Evolutionary conservation across 2,329 filamentous ascomycete species (phyloP).

Genomic region (Xylariales sp.): DNA sequence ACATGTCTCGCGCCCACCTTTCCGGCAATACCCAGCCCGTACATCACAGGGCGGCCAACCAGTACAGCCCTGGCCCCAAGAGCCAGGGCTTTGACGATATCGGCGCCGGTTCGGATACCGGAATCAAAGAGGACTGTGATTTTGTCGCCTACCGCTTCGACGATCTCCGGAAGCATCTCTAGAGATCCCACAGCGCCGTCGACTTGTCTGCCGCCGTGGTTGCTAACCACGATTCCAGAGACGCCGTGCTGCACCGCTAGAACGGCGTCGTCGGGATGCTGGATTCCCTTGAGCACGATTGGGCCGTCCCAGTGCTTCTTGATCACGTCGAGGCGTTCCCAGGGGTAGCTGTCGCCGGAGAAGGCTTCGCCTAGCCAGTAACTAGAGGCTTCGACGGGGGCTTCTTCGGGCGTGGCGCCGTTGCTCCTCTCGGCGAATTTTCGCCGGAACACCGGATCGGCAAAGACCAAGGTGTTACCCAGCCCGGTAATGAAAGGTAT

Average conservation of each 20-base stretch:
- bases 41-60: constrained; percentile 70
- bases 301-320: constrained; percentile 47
- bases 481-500: constrained; percentile 68
- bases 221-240: constrained; percentile 63
- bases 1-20: constrained; percentile 47
- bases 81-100: constrained; percentile 67
- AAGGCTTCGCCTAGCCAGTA: constrained; percentile 47
- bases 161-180: constrained; percentile 69
- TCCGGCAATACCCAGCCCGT: constrained; percentile 47
- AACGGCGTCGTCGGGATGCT: constrained; percentile 48
- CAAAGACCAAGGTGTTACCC: constrained; percentile 72
- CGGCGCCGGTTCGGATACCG: constrained; percentile 69
- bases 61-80: constrained; percentile 67
- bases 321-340: constrained; percentile 45
- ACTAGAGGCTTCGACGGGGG: constrained; percentile 52
- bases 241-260: constrained; percentile 39
- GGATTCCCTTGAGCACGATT: constrained; percentile 52
- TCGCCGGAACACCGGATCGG: constrained; percentile 72
- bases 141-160: constrained; percentile 68
- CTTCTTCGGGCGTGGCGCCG: constrained; percentile 60
- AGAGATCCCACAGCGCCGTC: constrained; percentile 66
- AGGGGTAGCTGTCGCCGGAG: constrained; percentile 44
- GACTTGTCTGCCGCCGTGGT: constrained; percentile 68
- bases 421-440: constrained; percentile 64
- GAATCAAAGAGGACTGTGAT: constrained; percentile 72